A percentile compares a stretch with the other conserved stretches of the same genome.
These are phyloP conservation scores for Diutina siamensis DNA, from an alignment of 1,139 yeast genomes.

Conservation along the genomic window DNA sequence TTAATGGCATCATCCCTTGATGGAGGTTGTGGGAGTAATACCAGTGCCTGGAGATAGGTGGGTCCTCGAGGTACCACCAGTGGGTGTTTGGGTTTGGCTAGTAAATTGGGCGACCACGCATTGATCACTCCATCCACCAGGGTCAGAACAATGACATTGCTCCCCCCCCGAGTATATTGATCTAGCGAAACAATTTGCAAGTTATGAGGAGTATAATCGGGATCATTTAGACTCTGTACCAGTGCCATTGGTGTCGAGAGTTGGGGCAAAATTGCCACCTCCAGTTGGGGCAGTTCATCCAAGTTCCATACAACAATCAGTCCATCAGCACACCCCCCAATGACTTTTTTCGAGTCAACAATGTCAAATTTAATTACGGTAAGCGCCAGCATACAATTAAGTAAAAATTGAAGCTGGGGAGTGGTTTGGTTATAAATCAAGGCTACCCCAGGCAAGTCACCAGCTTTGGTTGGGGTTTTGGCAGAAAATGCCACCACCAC, in stretches of 20 bases:
- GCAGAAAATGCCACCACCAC: slow-evolving; percentile 1
- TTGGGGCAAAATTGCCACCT: slow-evolving; percentile 2
- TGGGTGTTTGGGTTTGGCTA: not conserved
- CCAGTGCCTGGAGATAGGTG: not conserved
- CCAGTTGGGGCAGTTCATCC: not conserved
- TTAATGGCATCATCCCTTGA: not conserved
- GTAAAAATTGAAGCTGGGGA: not conserved
- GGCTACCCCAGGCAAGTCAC: slow-evolving; percentile 1
- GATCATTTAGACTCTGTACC: not conserved
- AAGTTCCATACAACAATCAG: slow-evolving; percentile 1
- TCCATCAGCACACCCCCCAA: not conserved
- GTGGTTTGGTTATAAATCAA: not conserved
- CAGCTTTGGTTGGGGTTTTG: not conserved
- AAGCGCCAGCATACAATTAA: not conserved
- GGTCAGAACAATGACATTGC: not conserved
- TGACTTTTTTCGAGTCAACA: not conserved
- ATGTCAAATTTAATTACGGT: not conserved
- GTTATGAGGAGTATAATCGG: not conserved
- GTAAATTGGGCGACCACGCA: slow-evolving; percentile 1
- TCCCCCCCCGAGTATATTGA: not conserved
- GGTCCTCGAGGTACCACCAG: not conserved
- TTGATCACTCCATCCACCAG: slow-evolving; percentile 4
- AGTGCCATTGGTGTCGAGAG: not conserved
- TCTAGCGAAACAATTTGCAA: not conserved
- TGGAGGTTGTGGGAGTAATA: not conserved